Evolutionary conservation across 306 rosid species (phyloP).

Genomic region (Acacia melanoxylon): DNA sequence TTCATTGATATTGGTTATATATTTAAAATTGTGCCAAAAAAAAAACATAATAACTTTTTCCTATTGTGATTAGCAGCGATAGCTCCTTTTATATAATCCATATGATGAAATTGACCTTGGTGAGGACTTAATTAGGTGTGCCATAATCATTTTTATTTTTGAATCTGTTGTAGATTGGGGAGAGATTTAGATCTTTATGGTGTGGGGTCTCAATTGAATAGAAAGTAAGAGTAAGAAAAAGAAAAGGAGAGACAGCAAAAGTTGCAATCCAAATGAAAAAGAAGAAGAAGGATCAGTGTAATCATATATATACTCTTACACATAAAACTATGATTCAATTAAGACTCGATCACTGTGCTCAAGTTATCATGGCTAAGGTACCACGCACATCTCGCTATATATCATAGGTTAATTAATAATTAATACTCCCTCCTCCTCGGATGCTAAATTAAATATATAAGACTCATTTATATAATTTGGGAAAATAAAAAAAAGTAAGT

Average conservation of each 20-base stretch:
- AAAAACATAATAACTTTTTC: background rate
- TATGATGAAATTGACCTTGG: background rate
- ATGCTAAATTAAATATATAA: too few relatives aligned
- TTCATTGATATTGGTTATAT: background rate
- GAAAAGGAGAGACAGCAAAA: background rate
- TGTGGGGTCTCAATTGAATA: constrained; percentile 23
- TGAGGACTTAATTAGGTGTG: background rate
- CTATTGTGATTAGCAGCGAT: background rate
- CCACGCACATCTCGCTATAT: background rate
- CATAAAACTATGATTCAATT: background rate
- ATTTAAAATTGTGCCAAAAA: background rate
- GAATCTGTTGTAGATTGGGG: background rate
- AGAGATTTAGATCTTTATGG: background rate
- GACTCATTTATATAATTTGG: too few relatives aligned
- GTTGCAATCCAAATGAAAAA: constrained; percentile 1
- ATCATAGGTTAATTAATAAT: too few relatives aligned
- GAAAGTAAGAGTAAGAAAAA: background rate
- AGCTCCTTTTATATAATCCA: background rate
- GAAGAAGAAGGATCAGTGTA: background rate
- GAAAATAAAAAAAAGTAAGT: too few relatives aligned
- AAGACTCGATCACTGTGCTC: background rate
- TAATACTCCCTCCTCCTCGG: too few relatives aligned
- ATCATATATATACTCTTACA: background rate
- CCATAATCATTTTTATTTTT: background rate
- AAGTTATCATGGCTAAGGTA: background rate